phyloP scores from a whole-genome alignment of 305 asterid species.

The Andrographis paniculata region DNA sequence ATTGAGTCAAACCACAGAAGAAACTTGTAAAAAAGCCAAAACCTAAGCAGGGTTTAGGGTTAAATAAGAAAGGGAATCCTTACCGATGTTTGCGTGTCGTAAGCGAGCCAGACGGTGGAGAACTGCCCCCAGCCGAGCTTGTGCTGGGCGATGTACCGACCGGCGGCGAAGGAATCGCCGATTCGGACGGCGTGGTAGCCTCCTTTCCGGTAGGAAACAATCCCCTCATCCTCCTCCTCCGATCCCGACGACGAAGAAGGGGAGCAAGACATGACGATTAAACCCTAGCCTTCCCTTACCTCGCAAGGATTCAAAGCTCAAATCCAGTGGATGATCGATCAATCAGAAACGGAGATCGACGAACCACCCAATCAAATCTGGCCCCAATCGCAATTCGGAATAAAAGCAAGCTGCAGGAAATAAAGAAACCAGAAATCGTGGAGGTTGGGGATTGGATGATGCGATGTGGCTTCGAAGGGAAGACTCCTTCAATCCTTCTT shows the following conservation, averaged over 20 bases:
- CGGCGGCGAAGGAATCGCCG: conserved; percentile 82
- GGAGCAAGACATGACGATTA: conserved; percentile 55
- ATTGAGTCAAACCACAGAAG: not conserved
- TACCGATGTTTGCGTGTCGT: conserved; percentile 79
- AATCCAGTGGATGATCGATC: too few relatives aligned
- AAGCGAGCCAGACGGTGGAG: conserved; percentile 98
- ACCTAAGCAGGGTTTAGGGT: not conserved
- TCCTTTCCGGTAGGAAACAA: conserved; percentile 85
- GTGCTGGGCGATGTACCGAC: conserved; percentile 94
- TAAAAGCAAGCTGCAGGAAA: too few relatives aligned
- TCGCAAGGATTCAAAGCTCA: too few relatives aligned
- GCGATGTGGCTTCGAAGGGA: too few relatives aligned
- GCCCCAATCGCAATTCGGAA: too few relatives aligned
- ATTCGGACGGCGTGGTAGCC: conserved; percentile 95
- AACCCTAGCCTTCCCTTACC: too few relatives aligned
- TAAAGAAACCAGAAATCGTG: too few relatives aligned
- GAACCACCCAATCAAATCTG: too few relatives aligned
- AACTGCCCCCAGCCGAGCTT: conserved; percentile 99
- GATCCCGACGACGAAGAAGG: conserved; percentile 92
- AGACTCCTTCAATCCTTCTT: too few relatives aligned
- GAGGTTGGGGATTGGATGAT: too few relatives aligned
- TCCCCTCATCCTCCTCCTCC: conserved; percentile 93
- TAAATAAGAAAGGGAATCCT: conserved; percentile 14
- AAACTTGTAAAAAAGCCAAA: not conserved
- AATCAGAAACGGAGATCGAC: too few relatives aligned